Conservation (phyloP, 2,329 filamentous ascomycete genomes). For the Fusarium globosum region DNA sequence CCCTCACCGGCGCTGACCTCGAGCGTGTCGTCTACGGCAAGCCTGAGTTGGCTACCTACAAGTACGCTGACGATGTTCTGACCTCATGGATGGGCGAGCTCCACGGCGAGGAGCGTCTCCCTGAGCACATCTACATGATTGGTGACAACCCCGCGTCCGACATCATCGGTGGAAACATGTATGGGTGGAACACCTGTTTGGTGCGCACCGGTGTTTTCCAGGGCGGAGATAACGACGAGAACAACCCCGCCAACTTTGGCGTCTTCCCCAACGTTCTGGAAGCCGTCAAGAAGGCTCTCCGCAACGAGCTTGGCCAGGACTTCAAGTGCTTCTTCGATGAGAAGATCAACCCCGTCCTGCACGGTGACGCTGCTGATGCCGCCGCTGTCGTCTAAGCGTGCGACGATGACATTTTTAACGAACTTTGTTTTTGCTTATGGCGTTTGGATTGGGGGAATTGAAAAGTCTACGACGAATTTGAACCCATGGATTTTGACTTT, state of each 20-base stretch:
- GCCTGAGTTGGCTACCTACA: constrained; percentile 78
- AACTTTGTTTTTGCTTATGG: constrained; percentile 9
- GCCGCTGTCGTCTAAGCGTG: constrained; percentile 37
- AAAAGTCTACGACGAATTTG: constrained; percentile 33
- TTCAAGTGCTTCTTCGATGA: constrained; percentile 80
- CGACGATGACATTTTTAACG: constrained; percentile 5
- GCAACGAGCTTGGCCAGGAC: constrained; percentile 77
- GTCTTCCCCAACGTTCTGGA: constrained; percentile 80
- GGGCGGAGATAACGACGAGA: constrained; percentile 78
- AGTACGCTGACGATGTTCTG: constrained; percentile 71
- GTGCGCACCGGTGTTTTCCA: constrained; percentile 84
- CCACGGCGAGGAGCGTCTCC: constrained; percentile 74
- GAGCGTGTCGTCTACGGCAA: constrained; percentile 65
- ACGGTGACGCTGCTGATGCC: constrained; percentile 50
- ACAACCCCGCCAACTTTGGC: constrained; percentile 82
- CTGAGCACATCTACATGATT: constrained; percentile 86
- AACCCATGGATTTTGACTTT: constrained; percentile 27
- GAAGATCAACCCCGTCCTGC: constrained; percentile 74
- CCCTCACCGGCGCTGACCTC: constrained; percentile 64
- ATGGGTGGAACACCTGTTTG: constrained; percentile 84
- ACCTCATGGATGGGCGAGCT: constrained; percentile 80
- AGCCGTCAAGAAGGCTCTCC: constrained; percentile 70
- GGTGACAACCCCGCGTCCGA: constrained; percentile 75
- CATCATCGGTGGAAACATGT: constrained; percentile 75
- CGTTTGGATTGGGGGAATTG: constrained; percentile 27